These are phyloP conservation scores for Excoecaria agallocha DNA, from an alignment of 345 rosid genomes.

Conservation along the genomic window DNA sequence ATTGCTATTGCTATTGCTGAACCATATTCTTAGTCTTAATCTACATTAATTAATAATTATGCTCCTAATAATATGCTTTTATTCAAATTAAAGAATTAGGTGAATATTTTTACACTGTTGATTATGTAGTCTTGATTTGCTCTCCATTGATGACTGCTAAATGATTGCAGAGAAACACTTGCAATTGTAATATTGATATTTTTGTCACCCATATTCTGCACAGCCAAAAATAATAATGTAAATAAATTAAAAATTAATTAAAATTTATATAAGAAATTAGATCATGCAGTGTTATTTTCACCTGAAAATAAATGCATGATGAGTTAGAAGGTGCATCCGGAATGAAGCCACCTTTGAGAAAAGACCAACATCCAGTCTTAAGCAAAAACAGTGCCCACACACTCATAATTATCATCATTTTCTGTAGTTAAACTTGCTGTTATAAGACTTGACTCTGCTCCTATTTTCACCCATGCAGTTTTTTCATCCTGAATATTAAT, in stretches of 20 bases:
- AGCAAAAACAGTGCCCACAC: constrained; percentile 71
- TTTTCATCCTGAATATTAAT: too few relatives aligned
- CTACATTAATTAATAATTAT: neutral
- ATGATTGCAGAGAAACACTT: constrained; percentile 65
- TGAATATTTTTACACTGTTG: constrained; percentile 39
- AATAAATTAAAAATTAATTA: too few relatives aligned
- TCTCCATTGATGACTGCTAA: constrained; percentile 67
- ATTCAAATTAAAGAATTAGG: neutral
- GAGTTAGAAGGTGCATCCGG: constrained; percentile 47
- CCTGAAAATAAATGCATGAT: constrained; percentile 55
- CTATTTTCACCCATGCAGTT: constrained; percentile 67
- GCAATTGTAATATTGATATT: constrained; percentile 37
- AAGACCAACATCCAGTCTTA: constrained; percentile 82
- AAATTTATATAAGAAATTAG: too few relatives aligned
- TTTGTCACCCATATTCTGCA: constrained; percentile 41
- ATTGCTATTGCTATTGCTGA: too few relatives aligned
- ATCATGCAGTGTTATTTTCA: neutral
- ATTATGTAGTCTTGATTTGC: constrained; percentile 56
- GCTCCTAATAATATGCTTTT: neutral
- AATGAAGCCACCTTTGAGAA: constrained; percentile 87
- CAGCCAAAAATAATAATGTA: neutral
- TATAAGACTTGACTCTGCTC: constrained; percentile 41
- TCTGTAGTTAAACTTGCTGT: constrained; percentile 66
- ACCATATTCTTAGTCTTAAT: neutral
- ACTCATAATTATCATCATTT: constrained; percentile 20